Conservation (phyloP, 1,139 yeast species). For the Saccharomyces hybrid region DNA sequence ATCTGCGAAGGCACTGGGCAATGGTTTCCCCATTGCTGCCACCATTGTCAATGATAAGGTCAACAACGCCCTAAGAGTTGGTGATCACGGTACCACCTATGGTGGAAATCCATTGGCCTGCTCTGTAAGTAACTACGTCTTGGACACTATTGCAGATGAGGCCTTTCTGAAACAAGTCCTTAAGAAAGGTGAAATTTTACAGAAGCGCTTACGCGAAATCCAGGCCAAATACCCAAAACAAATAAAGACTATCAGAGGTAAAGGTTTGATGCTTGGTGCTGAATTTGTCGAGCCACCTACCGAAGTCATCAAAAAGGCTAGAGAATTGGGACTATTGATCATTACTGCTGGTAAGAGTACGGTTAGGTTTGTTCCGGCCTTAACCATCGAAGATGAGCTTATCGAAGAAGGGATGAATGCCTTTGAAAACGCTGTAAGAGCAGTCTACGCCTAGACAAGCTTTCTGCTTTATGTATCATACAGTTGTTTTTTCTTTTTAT, state of each 20-base stretch:
- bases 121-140: constrained; percentile 68
- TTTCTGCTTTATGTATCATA: not conserved
- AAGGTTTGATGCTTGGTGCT: constrained; percentile 78
- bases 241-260: constrained; percentile 69
- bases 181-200: constrained; percentile 49
- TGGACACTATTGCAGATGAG: constrained; percentile 55
- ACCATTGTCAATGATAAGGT: constrained; percentile 78
- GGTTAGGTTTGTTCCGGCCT: constrained; percentile 83
- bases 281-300: constrained; percentile 64
- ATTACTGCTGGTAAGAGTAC: constrained; percentile 91
- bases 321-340: constrained; percentile 71
- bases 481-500: not conserved
- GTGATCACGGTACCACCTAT: constrained; percentile 96
- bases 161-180: constrained; percentile 55
- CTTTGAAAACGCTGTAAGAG: constrained; percentile 45
- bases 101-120: constrained; percentile 96
- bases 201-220: constrained; percentile 44
- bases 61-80: constrained; percentile 64
- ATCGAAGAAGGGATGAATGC: constrained; percentile 64
- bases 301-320: constrained; percentile 57
- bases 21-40: constrained; percentile 97
- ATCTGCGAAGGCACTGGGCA: constrained; percentile 92
- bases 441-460: constrained; percentile 24
- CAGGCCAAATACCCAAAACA: constrained; percentile 50
- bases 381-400: constrained; percentile 66